These are phyloP conservation scores for Cicer cuneatum DNA, from an alignment of 306 rosid species.

Conservation along the genomic window DNA sequence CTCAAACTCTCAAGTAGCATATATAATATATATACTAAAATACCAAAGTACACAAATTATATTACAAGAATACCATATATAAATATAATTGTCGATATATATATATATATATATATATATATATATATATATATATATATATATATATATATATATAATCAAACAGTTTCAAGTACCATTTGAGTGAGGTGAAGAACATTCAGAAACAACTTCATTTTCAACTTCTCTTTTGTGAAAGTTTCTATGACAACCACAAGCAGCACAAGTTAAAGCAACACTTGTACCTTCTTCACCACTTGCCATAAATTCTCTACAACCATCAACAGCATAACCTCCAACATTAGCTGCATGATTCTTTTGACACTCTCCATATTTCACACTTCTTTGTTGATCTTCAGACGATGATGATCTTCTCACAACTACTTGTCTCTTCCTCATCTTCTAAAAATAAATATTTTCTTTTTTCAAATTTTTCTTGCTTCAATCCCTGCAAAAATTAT, in stretches of 20 bases:
- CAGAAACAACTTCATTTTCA: constrained; percentile 42
- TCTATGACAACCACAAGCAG: constrained; percentile 93
- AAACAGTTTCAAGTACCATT: constrained; percentile 19
- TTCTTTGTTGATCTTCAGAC: constrained; percentile 48
- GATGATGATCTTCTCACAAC: constrained; percentile 61
- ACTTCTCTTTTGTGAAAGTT: constrained; percentile 78
- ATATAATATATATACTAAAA: neutral
- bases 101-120: too few species aligned
- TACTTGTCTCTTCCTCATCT: constrained; percentile 92
- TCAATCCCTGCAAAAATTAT: constrained; percentile 32
- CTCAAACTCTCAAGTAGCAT: neutral
- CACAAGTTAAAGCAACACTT: constrained; percentile 70
- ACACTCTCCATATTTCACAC: constrained; percentile 77
- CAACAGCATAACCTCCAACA: constrained; percentile 88
- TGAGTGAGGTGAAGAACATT: neutral
- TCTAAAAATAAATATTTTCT: neutral
- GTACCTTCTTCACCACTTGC: constrained; percentile 73
- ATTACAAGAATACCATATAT: constrained; percentile 29
- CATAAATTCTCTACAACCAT: constrained; percentile 95
- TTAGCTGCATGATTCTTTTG: constrained; percentile 95
- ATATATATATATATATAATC: neutral
- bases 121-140: too few species aligned
- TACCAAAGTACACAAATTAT: constrained; percentile 28
- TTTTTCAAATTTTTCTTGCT: constrained; percentile 15
- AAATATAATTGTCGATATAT: too few species aligned